These are phyloP conservation scores for Phytophthora foliorum DNA, from an alignment of 352 stramenopile species.

Conservation along the genomic window DNA sequence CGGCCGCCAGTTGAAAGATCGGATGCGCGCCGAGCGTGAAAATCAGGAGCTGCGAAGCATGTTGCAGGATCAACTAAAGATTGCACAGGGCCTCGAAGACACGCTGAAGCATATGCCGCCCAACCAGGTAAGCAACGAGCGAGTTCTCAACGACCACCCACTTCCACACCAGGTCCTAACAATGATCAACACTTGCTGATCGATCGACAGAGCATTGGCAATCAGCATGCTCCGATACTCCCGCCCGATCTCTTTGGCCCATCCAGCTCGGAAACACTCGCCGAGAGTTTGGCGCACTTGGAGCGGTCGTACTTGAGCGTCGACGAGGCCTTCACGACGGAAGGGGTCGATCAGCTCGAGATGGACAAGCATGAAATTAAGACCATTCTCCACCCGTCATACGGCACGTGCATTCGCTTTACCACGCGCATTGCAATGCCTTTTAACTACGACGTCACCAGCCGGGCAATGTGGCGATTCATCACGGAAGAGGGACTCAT, in stretches of 20 bases:
- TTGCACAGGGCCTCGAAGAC: conserved; percentile 43
- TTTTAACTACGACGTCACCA: conserved; percentile 33
- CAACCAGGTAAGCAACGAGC: conserved; percentile 29
- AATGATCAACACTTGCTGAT: conserved; percentile 18
- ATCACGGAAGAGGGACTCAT: conserved; percentile 30
- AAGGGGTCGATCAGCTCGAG: conserved; percentile 25
- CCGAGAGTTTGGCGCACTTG: conserved; percentile 30
- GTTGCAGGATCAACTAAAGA: conserved; percentile 42
- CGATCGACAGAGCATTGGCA: conserved; percentile 8
- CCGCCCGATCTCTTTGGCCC: conserved; percentile 33
- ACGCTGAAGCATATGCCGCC: conserved; percentile 37
- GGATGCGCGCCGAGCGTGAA: conserved; percentile 40
- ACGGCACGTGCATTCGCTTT: conserved; percentile 38
- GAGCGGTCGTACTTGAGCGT: conserved; percentile 31
- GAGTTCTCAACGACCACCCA: background rate
- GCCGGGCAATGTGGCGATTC: conserved; percentile 34
- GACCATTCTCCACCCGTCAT: conserved; percentile 28
- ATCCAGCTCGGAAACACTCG: conserved; percentile 32
- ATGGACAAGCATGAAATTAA: conserved; percentile 39
- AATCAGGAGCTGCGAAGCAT: conserved; percentile 37
- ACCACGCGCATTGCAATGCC: conserved; percentile 34
- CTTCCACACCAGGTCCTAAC: conserved; percentile 10
- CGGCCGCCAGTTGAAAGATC: conserved; percentile 34
- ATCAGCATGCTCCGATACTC: conserved; percentile 17
- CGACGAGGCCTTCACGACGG: conserved; percentile 25